Base-by-base conservation (phyloP, 2,329 filamentous ascomycete genomes). In the Colletotrichum tabaci region DNA sequence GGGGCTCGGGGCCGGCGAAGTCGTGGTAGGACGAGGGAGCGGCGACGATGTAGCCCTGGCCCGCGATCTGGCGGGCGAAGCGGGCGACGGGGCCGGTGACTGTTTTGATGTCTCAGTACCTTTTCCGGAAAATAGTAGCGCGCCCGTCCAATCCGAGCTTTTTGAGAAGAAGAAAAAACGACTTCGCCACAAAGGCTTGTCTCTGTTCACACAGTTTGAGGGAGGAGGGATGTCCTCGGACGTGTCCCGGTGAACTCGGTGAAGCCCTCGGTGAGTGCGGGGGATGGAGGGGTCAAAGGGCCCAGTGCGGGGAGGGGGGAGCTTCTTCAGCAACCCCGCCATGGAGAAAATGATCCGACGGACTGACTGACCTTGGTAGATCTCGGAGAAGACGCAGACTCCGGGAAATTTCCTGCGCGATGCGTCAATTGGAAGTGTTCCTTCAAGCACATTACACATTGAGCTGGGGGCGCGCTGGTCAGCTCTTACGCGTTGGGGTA, bases 21-120 rank as follows among this genome's bases (percentile, higher is more conserved):
- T 98, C 95, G 80, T 98, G 95, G 83, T 98, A 98, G 42, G 92
- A 95, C 46, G 93, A 96, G 0, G 95, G 94, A 0, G 95, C 95
- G 12, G 93, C 95, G 75, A 96, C 95, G 76, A 98, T 97, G 85
- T 97, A 98, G 77, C 95, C 96, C 75, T 97, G 94, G 3, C 94
- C 93, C 49, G 94, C 94, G 77, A 98, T 98, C 81, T 98, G 95
- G 72, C 95, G 91, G 62, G 94, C 94, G 78, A 98, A 98, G 64
- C 96, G 91, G 72, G 92, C 89, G 35, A 98, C 95, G 2, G 95
- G 95, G 2, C 95, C 95, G 70, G 95, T 97, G 21, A 98, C 95
- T 65, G 40, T 40, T 66, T 35, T 13, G 3, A 16, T 15, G 18
- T 58, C 42, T 55, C 52, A 55, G 30, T 18, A 38, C 30, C 21